These are phyloP conservation scores for Agastache rugosa DNA, from an alignment of 257 asterid genomes.

Conservation along the genomic window DNA sequence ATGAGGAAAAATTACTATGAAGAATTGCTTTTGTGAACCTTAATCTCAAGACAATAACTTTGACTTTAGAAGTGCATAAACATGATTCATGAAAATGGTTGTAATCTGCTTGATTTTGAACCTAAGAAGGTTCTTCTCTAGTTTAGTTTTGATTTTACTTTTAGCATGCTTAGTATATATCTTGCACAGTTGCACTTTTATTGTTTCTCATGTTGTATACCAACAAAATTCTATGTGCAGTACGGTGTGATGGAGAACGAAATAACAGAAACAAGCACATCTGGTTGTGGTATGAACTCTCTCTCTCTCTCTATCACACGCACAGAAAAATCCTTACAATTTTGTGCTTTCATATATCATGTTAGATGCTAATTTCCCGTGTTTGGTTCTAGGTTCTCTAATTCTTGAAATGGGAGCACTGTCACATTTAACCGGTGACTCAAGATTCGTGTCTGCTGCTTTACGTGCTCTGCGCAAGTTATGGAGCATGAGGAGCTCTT, in stretches of 20 bases:
- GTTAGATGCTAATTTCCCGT: conserved; percentile 31
- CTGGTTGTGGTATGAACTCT: conserved; percentile 83
- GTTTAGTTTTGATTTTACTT: conserved; percentile 2
- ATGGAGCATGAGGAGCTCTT: conserved; percentile 98
- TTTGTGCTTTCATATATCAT: conserved; percentile 21
- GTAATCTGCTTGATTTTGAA: conserved; percentile 5
- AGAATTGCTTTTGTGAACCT: not conserved
- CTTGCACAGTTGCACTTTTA: conserved; percentile 9
- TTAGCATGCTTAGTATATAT: conserved; percentile 25
- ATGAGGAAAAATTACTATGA: not conserved
- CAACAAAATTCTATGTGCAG: conserved; percentile 62
- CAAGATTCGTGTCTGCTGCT: conserved; percentile 89
- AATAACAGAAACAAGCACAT: conserved; percentile 96
- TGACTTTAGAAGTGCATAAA: conserved; percentile 16
- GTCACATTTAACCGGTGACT: conserved; percentile 89
- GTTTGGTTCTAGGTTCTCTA: conserved; percentile 72
- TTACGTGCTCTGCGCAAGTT: conserved; percentile 87
- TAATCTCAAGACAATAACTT: not conserved
- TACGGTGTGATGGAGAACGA: conserved; percentile 88
- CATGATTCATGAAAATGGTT: conserved; percentile 1
- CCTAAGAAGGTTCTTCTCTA: conserved; percentile 11
- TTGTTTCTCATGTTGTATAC: conserved; percentile 35
- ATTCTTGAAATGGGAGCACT: conserved; percentile 99
- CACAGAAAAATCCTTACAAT: not conserved
- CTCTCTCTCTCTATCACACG: conserved; percentile 22